Evolutionary conservation across 1,139 yeast species (phyloP).

Genomic region (Yamadazyma taylorii): DNA sequence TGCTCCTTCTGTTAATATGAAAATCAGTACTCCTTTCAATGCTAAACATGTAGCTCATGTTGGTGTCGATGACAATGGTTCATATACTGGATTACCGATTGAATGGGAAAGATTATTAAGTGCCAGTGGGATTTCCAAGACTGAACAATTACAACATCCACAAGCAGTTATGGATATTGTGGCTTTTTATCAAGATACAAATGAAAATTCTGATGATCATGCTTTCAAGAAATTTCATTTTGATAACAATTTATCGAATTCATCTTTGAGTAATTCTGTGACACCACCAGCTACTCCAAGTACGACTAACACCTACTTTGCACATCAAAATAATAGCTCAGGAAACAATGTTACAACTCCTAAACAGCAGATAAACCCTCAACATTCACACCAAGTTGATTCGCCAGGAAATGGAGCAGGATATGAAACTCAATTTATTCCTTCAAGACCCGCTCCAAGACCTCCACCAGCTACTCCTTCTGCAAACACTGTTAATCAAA

Average conservation of each 20-base stretch:
- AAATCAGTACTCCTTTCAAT: conserved; percentile 86
- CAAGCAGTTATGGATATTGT: conserved; percentile 94
- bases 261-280: conserved; percentile 23
- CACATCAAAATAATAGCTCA: conserved; percentile 7
- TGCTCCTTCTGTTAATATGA: conserved; percentile 44
- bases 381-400: conserved; percentile 10
- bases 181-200: conserved; percentile 74
- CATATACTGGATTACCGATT: conserved; percentile 85
- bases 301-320: conserved; percentile 12
- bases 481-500: neutral
- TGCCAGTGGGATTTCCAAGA: conserved; percentile 82
- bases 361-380: conserved; percentile 4
- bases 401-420: neutral
- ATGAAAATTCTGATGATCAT: conserved; percentile 63
- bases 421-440: conserved; percentile 52
- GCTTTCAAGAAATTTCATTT: conserved; percentile 73
- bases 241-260: conserved; percentile 24
- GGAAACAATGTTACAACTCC: conserved; percentile 9
- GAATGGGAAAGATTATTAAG: conserved; percentile 87
- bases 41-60: conserved; percentile 93
- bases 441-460: conserved; percentile 70
- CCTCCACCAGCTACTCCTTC: conserved; percentile 29
- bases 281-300: conserved; percentile 32
- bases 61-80: conserved; percentile 85
- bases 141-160: conserved; percentile 87